These are phyloP conservation scores for Ceratocystis eucalypticola DNA, from an alignment of 2,329 filamentous ascomycete species.

Conservation along the genomic window DNA sequence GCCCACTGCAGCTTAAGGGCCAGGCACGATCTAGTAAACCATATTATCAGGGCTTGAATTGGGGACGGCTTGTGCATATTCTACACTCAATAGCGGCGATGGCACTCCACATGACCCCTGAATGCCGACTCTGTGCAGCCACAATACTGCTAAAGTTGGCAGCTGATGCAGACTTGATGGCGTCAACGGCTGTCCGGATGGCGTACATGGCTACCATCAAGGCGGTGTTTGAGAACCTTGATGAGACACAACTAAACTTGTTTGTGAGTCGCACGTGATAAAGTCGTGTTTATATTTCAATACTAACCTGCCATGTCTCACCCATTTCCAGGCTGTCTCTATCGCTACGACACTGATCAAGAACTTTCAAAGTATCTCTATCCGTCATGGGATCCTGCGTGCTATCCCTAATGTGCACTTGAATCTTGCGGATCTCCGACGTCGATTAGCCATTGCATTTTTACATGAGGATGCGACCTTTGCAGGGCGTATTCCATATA, in stretches of 20 bases:
- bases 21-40: neutral
- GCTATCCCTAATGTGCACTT: slow-evolving; percentile 42
- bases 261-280: slow-evolving; percentile 29
- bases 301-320: neutral
- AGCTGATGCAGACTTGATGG: slow-evolving; percentile 13
- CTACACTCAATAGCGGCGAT: slow-evolving; percentile 5
- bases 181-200: slow-evolving; percentile 24
- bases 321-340: neutral
- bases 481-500: slow-evolving; percentile 30
- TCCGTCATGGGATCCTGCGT: slow-evolving; percentile 45
- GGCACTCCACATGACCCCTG: neutral
- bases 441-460: slow-evolving; percentile 51
- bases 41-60: neutral
- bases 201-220: slow-evolving; percentile 32
- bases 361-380: slow-evolving; percentile 34
- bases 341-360: slow-evolving; percentile 27
- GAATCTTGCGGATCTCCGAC: slow-evolving; percentile 45
- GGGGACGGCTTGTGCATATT: slow-evolving; percentile 7
- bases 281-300: neutral
- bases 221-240: slow-evolving; percentile 33
- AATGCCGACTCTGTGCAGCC: neutral
- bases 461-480: slow-evolving; percentile 40
- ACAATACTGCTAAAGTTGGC: slow-evolving; percentile 13
- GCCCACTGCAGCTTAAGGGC: slow-evolving; percentile 5
- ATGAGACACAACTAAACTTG: slow-evolving; percentile 28